Evolutionary conservation across 495 filamentous ascomycete species (phyloP).

Genomic region (Xylaria flabelliformis): DNA sequence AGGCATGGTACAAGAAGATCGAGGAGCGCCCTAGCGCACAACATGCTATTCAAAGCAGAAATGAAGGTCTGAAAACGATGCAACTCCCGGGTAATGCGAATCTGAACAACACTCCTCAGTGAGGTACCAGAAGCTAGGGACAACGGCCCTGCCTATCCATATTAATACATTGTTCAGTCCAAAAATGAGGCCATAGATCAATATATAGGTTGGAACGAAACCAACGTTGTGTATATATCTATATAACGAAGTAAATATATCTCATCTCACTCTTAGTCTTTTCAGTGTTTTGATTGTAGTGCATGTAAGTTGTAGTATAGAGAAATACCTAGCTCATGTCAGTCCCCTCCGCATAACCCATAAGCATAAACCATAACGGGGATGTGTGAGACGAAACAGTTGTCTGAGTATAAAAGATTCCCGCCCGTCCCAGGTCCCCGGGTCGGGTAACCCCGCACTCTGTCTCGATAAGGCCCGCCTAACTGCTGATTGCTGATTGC

Average conservation of each 20-base stretch:
- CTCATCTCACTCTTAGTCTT: background rate
- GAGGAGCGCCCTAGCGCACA: constrained; percentile 32
- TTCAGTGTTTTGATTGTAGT: background rate
- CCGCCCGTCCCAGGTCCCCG: too few relatives aligned
- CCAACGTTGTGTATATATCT: background rate
- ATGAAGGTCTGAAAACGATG: background rate
- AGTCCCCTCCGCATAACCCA: background rate
- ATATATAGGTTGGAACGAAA: background rate
- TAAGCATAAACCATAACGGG: too few relatives aligned
- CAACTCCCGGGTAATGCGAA: background rate
- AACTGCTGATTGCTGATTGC: background rate
- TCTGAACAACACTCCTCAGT: background rate
- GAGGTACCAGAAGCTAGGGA: background rate
- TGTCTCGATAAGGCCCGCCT: too few relatives aligned
- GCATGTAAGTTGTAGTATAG: background rate
- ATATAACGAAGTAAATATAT: background rate
- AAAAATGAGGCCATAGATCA: background rate
- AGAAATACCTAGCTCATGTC: too few relatives aligned
- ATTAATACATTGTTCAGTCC: background rate
- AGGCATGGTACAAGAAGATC: constrained; percentile 42
- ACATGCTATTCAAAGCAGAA: constrained; percentile 21
- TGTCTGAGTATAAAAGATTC: too few relatives aligned
- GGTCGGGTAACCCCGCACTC: background rate
- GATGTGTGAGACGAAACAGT: background rate
- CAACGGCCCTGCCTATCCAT: background rate